Evolutionary conservation across 2,329 filamentous ascomycete genomes (phyloP).

Genomic region (Penicillium sp.): DNA sequence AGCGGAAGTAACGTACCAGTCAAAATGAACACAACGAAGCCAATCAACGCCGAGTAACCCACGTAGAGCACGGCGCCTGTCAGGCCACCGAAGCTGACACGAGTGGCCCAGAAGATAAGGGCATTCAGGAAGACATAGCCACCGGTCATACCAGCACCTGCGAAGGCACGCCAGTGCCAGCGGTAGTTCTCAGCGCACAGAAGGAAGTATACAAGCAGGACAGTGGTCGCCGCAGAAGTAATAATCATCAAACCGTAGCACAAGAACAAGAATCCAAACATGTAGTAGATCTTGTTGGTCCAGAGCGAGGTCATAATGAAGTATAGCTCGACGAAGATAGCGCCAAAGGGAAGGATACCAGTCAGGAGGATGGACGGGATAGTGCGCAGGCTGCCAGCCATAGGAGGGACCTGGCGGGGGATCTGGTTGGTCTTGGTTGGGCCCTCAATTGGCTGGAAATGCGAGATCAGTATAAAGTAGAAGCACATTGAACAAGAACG

Average conservation of each 20-base stretch:
- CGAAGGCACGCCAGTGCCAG: constrained; percentile 97
- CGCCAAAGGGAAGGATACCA: constrained; percentile 90
- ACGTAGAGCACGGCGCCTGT: constrained; percentile 90
- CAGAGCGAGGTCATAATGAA: constrained; percentile 99
- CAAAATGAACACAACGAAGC: constrained; percentile 89
- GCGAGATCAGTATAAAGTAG: constrained; percentile 17
- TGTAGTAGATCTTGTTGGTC: constrained; percentile 99
- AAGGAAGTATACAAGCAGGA: constrained; percentile 94
- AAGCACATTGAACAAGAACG: background rate
- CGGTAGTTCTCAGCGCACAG: constrained; percentile 97
- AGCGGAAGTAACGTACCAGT: constrained; percentile 70
- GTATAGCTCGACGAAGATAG: constrained; percentile 97
- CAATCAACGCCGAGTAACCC: constrained; percentile 88
- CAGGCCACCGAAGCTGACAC: constrained; percentile 81
- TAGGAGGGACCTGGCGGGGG: constrained; percentile 89
- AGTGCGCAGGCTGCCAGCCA: constrained; percentile 80
- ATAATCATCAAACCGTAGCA: constrained; percentile 98
- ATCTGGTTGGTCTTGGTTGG: constrained; percentile 98
- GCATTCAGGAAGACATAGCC: constrained; percentile 92
- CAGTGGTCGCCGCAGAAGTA: constrained; percentile 88
- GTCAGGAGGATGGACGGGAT: constrained; percentile 91
- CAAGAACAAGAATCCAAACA: constrained; percentile 98
- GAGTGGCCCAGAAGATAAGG: constrained; percentile 86
- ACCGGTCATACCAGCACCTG: constrained; percentile 87
- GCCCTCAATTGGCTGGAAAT: constrained; percentile 66